A percentile compares a stretch with the other conserved stretches of the same genome.
Evolutionary conservation across 75 land plant species (phyloP).

Genomic region (Selaginella moellendorffii): DNA sequence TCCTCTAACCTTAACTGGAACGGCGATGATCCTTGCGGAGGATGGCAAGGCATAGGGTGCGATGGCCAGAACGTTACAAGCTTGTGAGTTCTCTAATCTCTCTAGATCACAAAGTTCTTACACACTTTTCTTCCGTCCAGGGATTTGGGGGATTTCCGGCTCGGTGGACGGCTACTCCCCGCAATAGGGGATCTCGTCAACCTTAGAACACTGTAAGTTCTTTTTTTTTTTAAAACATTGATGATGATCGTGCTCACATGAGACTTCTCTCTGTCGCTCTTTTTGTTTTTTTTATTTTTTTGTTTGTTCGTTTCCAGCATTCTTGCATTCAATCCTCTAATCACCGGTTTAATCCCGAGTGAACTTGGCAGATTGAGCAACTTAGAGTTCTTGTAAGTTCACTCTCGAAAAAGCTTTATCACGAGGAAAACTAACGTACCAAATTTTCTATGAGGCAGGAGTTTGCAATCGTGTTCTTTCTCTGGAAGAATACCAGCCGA

Average conservation of each 20-base stretch:
- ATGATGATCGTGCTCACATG: not conserved
- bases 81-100: too few relatives aligned
- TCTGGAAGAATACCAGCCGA: not conserved
- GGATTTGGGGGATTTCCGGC: not conserved
- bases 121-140: too few relatives aligned
- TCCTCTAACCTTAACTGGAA: too few relatives aligned
- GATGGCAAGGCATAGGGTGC: too few relatives aligned
- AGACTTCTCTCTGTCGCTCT: not conserved
- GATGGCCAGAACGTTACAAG: too few relatives aligned
- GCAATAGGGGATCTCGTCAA: not conserved
- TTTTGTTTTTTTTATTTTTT: not conserved
- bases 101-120: too few relatives aligned
- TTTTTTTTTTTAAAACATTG: too few relatives aligned
- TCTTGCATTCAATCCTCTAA: not conserved
- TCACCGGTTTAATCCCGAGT: not conserved
- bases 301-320: too few relatives aligned
- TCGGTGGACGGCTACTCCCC: not conserved
- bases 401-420: not conserved
- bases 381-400: not conserved
- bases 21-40: too few relatives aligned
- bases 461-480: not conserved
- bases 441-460: not conserved
- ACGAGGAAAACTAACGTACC: not conserved
- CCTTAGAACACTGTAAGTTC: not conserved
- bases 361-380: not conserved